Percentiles rank a stretch among this genome's conserved stretches.
Evolutionary conservation across 176 grass and related monocot genomes (phyloP).

Genomic region (Secale cereale): DNA sequence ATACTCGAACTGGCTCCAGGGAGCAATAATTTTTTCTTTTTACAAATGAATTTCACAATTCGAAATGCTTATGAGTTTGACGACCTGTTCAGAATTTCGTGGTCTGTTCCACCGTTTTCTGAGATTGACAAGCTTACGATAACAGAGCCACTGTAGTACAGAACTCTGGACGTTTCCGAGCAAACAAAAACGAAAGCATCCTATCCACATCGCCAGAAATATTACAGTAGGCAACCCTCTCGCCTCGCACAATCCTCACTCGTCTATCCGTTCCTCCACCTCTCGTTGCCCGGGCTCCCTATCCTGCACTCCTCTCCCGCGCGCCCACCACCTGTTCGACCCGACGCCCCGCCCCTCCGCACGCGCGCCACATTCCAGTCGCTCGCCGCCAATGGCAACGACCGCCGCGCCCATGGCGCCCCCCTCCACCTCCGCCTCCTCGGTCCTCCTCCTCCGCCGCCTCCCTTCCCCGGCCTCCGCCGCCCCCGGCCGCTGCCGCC

Average conservation of each 20-base stretch:
- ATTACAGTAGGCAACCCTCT: slow-evolving; percentile 1
- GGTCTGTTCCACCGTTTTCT: too few species aligned
- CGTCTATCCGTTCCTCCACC: slow-evolving; percentile 28
- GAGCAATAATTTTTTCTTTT: too few species aligned
- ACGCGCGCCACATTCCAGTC: background rate
- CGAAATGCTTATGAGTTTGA: too few species aligned
- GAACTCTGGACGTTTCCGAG: background rate
- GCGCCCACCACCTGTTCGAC: slow-evolving; percentile 55
- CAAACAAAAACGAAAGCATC: background rate
- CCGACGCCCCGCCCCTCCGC: background rate
- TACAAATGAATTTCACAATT: too few species aligned
- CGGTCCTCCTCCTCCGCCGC: slow-evolving; percentile 24
- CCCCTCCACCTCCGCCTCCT: slow-evolving; percentile 42
- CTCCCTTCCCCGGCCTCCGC: background rate
- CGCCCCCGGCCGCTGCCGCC: background rate
- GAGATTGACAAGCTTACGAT: too few species aligned
- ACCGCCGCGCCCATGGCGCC: slow-evolving; percentile 50
- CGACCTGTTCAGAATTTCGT: too few species aligned
- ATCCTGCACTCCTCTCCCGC: slow-evolving; percentile 39
- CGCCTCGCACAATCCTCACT: background rate
- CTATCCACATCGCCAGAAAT: too few species aligned
- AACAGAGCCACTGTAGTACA: too few species aligned
- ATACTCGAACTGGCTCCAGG: too few species aligned
- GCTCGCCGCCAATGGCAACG: slow-evolving; percentile 25
- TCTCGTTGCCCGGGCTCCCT: slow-evolving; percentile 30